phyloP scores from a whole-genome alignment of 768 basidiomycete genomes.

The Trametes punicea region DNA sequence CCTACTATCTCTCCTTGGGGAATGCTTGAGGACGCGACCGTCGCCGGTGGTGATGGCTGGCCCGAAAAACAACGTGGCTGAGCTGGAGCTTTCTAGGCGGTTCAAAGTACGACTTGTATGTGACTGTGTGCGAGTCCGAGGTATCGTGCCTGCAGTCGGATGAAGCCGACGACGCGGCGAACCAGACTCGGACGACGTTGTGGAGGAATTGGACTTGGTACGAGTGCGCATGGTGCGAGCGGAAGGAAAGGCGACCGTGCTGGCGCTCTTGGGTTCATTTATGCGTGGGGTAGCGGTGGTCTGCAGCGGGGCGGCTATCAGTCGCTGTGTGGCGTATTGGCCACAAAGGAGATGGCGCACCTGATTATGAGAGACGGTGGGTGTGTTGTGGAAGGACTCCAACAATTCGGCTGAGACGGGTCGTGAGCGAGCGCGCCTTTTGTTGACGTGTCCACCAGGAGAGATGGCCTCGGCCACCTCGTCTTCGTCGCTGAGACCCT shows the following conservation, averaged over 20 bases:
- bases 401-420: constrained; percentile 67
- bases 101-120: constrained; percentile 39
- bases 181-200: constrained; percentile 45
- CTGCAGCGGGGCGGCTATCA: constrained; percentile 11
- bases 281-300: constrained; percentile 23
- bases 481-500: constrained; percentile 21
- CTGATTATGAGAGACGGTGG: constrained; percentile 17
- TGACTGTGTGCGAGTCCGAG: constrained; percentile 34
- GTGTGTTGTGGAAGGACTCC: constrained; percentile 44
- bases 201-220: constrained; percentile 34
- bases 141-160: constrained; percentile 38
- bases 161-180: constrained; percentile 57
- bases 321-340: constrained; percentile 4
- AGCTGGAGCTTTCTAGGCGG: constrained; percentile 50
- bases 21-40: not conserved
- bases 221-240: constrained; percentile 35
- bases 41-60: constrained; percentile 40
- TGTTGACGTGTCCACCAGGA: constrained; percentile 72
- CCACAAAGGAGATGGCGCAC: constrained; percentile 19
- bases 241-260: constrained; percentile 37
- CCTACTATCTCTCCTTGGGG: not conserved
- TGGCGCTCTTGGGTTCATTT: constrained; percentile 25
- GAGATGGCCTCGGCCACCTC: constrained; percentile 45
- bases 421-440: constrained; percentile 70
- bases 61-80: constrained; percentile 69